These are phyloP conservation scores for Schizosaccharomyces versatilis DNA, from an alignment of 1,139 yeast genomes.

Conservation along the genomic window DNA sequence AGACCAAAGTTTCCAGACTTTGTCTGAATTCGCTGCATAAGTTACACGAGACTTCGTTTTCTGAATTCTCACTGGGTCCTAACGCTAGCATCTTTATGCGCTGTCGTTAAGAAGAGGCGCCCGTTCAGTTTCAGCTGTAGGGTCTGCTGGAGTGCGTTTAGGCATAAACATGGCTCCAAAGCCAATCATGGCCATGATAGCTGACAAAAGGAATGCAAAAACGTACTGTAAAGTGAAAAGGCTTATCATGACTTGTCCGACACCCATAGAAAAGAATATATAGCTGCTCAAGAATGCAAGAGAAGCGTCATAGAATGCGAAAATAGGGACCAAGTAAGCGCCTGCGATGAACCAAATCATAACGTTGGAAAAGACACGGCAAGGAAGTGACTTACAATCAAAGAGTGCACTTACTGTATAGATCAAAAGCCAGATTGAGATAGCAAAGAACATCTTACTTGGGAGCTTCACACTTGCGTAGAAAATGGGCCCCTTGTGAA, in stretches of 20 bases:
- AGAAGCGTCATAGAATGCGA: not conserved
- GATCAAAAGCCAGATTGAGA: not conserved
- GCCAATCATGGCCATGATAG: not conserved
- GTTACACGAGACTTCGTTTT: no score
- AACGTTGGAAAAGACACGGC: slow-evolving; percentile 1
- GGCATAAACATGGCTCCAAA: no score
- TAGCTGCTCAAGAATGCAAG: not conserved
- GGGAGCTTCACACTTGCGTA: not conserved
- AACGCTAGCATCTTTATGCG: no score
- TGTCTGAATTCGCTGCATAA: no score
- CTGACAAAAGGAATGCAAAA: not conserved
- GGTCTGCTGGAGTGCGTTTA: no score
- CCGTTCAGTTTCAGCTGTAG: no score
- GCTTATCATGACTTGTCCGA: not conserved
- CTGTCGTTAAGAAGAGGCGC: not conserved
- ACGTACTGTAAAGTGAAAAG: not conserved
- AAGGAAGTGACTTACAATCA: not conserved
- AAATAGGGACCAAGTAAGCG: not conserved
- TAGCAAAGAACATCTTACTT: not conserved
- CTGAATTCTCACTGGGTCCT: no score
- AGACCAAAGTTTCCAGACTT: no score
- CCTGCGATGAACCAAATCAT: not conserved
- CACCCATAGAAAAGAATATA: not conserved
- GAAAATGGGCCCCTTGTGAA: not conserved
- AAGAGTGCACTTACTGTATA: not conserved